A percentile compares a stretch with the other conserved stretches of the same genome.
Evolutionary conservation across 2,329 filamentous ascomycete genomes (phyloP).

Genomic region (Camillea tinctor): DNA sequence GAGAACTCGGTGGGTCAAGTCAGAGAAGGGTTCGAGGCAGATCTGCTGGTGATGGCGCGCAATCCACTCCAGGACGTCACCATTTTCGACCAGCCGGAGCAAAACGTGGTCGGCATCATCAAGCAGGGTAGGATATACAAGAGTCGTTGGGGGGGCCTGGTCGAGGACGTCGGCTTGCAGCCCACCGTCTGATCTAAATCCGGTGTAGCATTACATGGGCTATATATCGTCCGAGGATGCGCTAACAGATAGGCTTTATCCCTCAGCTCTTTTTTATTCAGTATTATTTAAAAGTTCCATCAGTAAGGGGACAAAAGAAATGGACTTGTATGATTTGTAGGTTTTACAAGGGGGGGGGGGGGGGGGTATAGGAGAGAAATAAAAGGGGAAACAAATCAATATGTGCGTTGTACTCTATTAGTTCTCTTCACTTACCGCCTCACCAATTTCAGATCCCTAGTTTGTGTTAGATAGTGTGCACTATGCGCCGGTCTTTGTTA

Average conservation of each 20-base stretch:
- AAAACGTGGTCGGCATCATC: conserved; percentile 46
- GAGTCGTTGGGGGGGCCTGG: conserved; percentile 17
- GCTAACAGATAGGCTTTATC: not conserved
- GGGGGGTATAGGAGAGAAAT: not conserved
- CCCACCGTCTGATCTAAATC: not conserved
- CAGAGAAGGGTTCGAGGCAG: conserved; percentile 46
- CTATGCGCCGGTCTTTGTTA: no score
- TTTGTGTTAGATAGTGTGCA: not conserved
- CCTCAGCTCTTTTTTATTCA: no score
- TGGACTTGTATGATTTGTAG: not conserved
- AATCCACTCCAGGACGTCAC: conserved; percentile 54
- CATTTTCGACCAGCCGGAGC: conserved; percentile 45
- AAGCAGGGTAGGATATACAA: conserved; percentile 49
- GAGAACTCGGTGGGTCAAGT: conserved; percentile 47
- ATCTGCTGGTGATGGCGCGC: conserved; percentile 47
- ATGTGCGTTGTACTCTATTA: not conserved
- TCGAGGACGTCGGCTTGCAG: conserved; percentile 6
- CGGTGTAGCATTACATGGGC: not conserved
- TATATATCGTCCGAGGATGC: not conserved
- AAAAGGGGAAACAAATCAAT: not conserved
- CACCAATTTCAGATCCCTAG: not conserved
- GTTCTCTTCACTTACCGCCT: not conserved
- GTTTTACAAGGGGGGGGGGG: not conserved
- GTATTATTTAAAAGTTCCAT: not conserved
- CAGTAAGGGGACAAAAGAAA: not conserved